phyloP scores from a whole-genome alignment of 2,329 filamentous ascomycete genomes.

The Capronia americana region DNA sequence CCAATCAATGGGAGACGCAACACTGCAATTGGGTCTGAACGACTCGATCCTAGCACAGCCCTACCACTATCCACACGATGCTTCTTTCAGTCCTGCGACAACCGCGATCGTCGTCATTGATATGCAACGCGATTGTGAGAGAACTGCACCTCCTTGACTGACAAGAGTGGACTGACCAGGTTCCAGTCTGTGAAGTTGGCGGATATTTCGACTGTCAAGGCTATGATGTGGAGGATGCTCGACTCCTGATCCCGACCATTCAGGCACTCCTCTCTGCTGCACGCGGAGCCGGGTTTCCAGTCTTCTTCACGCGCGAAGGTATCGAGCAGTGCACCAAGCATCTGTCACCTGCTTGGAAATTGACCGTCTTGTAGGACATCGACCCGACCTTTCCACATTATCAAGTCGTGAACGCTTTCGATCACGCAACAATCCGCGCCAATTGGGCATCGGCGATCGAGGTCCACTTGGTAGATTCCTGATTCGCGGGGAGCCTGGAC shows the following conservation, averaged over 20 bases:
- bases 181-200: constrained; percentile 50
- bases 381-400: constrained; percentile 63
- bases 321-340: constrained; percentile 15
- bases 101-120: constrained; percentile 56
- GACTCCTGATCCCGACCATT: constrained; percentile 50
- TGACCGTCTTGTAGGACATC: constrained; percentile 47
- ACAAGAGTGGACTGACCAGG: not conserved
- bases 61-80: constrained; percentile 52
- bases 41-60: constrained; percentile 19
- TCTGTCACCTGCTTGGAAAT: not conserved
- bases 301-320: constrained; percentile 57
- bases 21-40: not conserved
- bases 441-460: constrained; percentile 58
- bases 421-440: constrained; percentile 58
- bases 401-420: constrained; percentile 61
- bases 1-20: constrained; percentile 4
- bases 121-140: constrained; percentile 56
- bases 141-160: not conserved
- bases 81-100: constrained; percentile 52
- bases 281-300: constrained; percentile 48
- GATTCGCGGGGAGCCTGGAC: constrained; percentile 63
- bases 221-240: constrained; percentile 50
- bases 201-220: constrained; percentile 55
- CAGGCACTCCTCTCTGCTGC: constrained; percentile 49
- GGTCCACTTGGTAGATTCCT: constrained; percentile 66